A percentile compares a stretch with the other conserved stretches of the same genome.
phyloP scores from a whole-genome alignment of 805 yeast genomes.

The Suhomyces canberraensis region DNA sequence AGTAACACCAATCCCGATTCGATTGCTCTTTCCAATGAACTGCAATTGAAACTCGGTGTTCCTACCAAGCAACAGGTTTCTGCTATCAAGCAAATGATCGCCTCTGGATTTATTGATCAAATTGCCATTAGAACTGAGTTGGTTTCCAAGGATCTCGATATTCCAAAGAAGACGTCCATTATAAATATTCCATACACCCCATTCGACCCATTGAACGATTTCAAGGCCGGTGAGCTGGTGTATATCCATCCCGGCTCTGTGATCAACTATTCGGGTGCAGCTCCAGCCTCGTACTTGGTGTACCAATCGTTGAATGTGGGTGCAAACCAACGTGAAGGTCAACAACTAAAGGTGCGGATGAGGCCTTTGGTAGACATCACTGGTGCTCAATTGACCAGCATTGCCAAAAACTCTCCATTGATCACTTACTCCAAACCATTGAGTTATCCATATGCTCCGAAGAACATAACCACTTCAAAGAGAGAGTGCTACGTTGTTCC shows the following conservation, averaged over 20 bases:
- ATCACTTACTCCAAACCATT: conserved; percentile 86
- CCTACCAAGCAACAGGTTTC: conserved; percentile 70
- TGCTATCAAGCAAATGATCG: conserved; percentile 84
- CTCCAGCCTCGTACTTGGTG: conserved; percentile 78
- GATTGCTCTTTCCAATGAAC: conserved; percentile 44
- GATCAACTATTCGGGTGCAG: conserved; percentile 53
- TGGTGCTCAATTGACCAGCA: conserved; percentile 72
- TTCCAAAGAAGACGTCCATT: conserved; percentile 56
- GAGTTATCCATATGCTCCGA: conserved; percentile 87
- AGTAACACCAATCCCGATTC: conserved; percentile 58
- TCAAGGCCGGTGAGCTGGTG: conserved; percentile 30
- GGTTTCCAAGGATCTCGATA: conserved; percentile 56
- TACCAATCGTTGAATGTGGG: conserved; percentile 65
- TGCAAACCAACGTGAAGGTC: conserved; percentile 41
- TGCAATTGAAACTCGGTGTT: conserved; percentile 50
- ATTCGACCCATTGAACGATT: conserved; percentile 44
- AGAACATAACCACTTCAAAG: conserved; percentile 57
- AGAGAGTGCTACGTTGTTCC: conserved; percentile 91
- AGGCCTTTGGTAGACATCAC: conserved; percentile 71
- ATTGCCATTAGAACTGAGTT: conserved; percentile 82
- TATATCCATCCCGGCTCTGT: conserved; percentile 81
- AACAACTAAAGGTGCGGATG: conserved; percentile 53
- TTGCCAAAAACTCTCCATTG: conserved; percentile 70
- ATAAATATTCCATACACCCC: conserved; percentile 65
- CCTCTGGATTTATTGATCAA: conserved; percentile 92